Conservation (phyloP, 2,329 filamentous ascomycete species). For the Paracorniculantispora psalliotae region DNA sequence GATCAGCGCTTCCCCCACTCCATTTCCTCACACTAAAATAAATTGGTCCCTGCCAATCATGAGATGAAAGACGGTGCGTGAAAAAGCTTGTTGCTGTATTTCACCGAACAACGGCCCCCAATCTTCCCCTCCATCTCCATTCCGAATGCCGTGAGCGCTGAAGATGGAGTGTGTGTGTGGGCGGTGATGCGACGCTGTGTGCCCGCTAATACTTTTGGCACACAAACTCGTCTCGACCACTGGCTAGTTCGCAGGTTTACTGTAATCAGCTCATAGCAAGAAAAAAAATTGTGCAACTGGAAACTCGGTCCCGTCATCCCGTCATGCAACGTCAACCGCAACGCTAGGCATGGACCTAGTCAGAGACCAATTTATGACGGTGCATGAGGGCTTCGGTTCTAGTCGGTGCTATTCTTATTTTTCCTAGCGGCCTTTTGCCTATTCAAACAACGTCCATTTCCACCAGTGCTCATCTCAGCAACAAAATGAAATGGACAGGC, state of each 20-base stretch:
- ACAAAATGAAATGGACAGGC: background rate
- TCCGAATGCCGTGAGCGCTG: background rate
- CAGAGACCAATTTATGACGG: background rate
- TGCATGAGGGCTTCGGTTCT: background rate
- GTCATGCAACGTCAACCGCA: constrained; percentile 9
- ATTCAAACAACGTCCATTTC: background rate
- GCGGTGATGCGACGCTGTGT: background rate
- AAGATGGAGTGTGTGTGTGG: background rate
- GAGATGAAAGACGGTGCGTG: too few relatives aligned
- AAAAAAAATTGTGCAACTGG: background rate
- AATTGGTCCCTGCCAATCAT: background rate
- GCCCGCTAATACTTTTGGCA: background rate
- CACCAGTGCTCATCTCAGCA: constrained; percentile 7
- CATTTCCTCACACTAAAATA: background rate
- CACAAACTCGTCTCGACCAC: too few relatives aligned
- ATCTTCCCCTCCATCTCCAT: background rate
- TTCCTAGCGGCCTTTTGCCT: background rate
- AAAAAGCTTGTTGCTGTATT: background rate
- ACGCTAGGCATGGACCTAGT: background rate
- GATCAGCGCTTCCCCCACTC: background rate
- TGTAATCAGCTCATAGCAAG: background rate
- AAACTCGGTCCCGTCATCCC: background rate
- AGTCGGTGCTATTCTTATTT: background rate
- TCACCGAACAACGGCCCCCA: constrained; percentile 1
- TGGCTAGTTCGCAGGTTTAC: too few relatives aligned